Evolutionary conservation across 257 asterid genomes (phyloP), one percentile per base, ranked within the genome.

Genomic region (Scutellaria galericulata): DNA sequence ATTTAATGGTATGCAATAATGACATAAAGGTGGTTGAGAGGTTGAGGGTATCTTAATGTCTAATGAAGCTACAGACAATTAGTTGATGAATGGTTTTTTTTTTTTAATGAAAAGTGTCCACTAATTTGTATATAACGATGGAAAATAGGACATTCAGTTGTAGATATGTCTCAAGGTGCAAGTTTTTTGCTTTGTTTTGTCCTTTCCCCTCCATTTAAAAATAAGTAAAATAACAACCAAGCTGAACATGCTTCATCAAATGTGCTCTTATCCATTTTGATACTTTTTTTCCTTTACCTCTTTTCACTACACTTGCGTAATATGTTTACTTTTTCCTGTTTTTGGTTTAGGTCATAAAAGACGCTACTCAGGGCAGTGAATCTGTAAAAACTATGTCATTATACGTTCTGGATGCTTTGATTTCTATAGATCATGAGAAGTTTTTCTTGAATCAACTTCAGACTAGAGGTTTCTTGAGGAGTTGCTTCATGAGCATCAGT

Each of bases 361-460:
- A 92, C 74, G 98, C 97, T 74, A 84, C 90, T 35, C 97, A 90
- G 68, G 97, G 97, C 68, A 88, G 96, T 78, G 97, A 90, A 79
- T 88, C 92, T 74, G 85, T 87, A 60, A 95, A 85, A 82, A 85
- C 91, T n/a, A 79, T 95, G 82, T 82, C 98, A 41, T 46, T 95
- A 37, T 86, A 90, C 67, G 90, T 95, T 68, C 74, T 94, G 74
- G 97, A 92, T 85, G 93, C 96, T 50, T 70, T 95, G 69, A 83
- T 95, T 68, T 83, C 90, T 75, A 80, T 92, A 72, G 99, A 95
- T 82, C 93, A 87, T 61, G 98, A 95, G 69, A 95, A 90, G 80
- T 86, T 78, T 80, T 95, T 95, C 86, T 83, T 91, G 83, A 79
- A 81, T 79, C 98, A 90, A 80, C 91, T 95, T 78, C 97, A 91